Percentiles rank a stretch among this genome's conserved stretches.
Conservation (phyloP, 805 yeast genomes). For the Candida sithepensis region DNA sequence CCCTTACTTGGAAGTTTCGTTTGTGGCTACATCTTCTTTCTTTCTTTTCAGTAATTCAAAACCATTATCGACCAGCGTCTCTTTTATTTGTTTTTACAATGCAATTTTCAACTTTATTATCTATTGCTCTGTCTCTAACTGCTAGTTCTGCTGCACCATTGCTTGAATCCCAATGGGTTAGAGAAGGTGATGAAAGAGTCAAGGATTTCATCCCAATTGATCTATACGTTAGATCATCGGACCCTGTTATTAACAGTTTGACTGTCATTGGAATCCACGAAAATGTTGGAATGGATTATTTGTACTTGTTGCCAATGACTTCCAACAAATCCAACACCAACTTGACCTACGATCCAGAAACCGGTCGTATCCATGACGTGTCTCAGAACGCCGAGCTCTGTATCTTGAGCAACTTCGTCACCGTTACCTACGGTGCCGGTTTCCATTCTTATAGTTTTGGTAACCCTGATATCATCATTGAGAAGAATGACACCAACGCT, state of each 20-base stretch:
- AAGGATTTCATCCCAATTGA: background rate
- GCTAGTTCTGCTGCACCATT: background rate
- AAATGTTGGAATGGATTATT: conserved; percentile 15
- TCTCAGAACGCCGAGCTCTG: conserved; percentile 2
- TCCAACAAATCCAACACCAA: conserved; percentile 9
- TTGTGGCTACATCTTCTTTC: too few species aligned
- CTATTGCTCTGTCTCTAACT: background rate
- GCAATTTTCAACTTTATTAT: background rate
- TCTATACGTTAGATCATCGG: background rate
- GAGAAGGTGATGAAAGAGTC: background rate
- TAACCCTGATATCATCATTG: conserved; percentile 1
- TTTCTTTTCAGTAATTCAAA: too few species aligned
- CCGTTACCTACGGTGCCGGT: conserved; percentile 10
- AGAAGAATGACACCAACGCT: conserved; percentile 2
- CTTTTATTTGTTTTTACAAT: background rate
- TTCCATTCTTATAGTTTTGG: conserved; percentile 3
- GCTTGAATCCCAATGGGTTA: background rate
- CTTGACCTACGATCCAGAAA: conserved; percentile 6
- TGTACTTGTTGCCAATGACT: conserved; percentile 10
- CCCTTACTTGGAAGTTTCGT: too few species aligned
- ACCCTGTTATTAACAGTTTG: conserved; percentile 1
- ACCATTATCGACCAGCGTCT: too few species aligned
- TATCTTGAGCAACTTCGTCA: conserved; percentile 11
- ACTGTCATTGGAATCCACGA: conserved; percentile 14
- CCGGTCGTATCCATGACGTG: conserved; percentile 7